Base-by-base conservation (phyloP, 2,329 filamentous ascomycete species). In the Grosmannia huntii region DNA sequence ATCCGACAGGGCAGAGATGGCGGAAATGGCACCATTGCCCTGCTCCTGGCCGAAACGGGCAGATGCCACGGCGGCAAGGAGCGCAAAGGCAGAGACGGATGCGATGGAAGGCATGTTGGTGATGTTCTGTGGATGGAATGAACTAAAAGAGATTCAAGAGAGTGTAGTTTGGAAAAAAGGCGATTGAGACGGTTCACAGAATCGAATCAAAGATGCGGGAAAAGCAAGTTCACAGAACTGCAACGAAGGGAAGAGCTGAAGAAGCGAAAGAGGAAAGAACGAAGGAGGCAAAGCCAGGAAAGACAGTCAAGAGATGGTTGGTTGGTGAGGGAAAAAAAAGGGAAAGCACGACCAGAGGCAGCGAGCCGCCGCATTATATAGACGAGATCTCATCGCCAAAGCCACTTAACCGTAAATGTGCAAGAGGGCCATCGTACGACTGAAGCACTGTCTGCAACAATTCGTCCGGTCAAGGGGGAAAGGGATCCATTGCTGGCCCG, bases 11-110 rank as follows among this genome's bases (percentile, higher is more conserved):
- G 74, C 74, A 50, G 67, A 66, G 61, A 85, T 79, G 60, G 75
- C 79, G 23, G 71, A 63, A 52, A 84, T 81, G 55, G 81, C 78
- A 3, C 62, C 62, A 59, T 64, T 64, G 52, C 74, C 66, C 66
- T 85, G 79, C 68, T 86, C 83, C 71, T 85, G 82, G 49, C 77
- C 78, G 68, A 86, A 86, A 62, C 83, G 75, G 60, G 77, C 77
- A 62, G 78, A 58, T 16, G 46, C 61, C 21, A 55, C 52, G 3
- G 58, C 56, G 16, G 59, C 59, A n/a, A 62, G 56, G 60, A 75
- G 64, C 58, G 73, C 59, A 58, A 73, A 59, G 55, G 67, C 57
- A 62, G 72, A 71, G 62, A 68, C 65, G 63, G 41, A 44, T 9
- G 71, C 70, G 71, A 74, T 73, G 60, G 56, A 59, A 59, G 59